phyloP scores from a whole-genome alignment of 192 early-diverging fungal species.

The Endogone sp. region DNA sequence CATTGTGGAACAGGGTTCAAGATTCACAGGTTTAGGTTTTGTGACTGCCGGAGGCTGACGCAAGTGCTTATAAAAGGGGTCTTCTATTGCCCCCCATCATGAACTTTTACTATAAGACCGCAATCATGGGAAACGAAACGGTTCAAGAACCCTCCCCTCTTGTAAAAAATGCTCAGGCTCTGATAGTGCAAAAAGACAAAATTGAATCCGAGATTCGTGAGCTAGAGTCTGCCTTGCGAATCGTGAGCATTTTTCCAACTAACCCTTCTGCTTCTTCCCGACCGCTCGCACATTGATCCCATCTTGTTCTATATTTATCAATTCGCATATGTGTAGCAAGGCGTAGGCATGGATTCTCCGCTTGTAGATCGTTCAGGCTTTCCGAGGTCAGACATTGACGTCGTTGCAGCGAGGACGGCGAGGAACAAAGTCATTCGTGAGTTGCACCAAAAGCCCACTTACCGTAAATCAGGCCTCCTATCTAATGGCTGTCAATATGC shows the following conservation, averaged over 20 bases:
- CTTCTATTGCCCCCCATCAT: too few relatives aligned
- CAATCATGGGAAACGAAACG: neutral
- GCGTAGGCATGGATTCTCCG: constrained; percentile 42
- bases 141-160: neutral
- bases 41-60: neutral
- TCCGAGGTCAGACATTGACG: constrained; percentile 49
- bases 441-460: too few relatives aligned
- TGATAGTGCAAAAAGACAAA: neutral
- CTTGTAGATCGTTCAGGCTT: constrained; percentile 44
- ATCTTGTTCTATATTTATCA: neutral
- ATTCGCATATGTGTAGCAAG: constrained; percentile 22
- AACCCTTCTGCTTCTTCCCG: too few relatives aligned
- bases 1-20: neutral
- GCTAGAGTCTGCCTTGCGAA: neutral
- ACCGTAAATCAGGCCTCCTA: neutral
- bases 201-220: neutral
- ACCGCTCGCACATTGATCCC: neutral
- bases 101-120: neutral
- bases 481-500: neutral
- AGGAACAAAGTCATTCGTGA: constrained; percentile 31
- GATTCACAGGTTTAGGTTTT: too few relatives aligned
- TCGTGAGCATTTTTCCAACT: too few relatives aligned
- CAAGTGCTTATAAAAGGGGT: neutral
- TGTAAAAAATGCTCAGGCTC: neutral
- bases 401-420: constrained; percentile 39